Base-by-base conservation (phyloP, 2,329 filamentous ascomycete species). In the Thelonectria olida region DNA sequence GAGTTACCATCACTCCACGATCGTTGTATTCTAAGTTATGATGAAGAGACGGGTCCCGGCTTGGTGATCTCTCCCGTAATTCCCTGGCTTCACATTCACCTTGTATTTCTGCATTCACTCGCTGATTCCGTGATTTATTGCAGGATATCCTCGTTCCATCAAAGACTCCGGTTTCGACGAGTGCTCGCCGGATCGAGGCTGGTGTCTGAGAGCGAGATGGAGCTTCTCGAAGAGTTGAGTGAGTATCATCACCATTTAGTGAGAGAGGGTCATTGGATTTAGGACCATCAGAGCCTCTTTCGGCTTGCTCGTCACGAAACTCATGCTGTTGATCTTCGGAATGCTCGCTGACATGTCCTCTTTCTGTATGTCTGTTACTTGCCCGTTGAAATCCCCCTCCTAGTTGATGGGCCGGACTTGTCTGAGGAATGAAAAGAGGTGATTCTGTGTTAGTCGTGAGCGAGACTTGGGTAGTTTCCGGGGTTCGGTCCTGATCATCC, bases 91-190 rank as follows among this genome's bases (percentile, higher is more conserved):
- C 13, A 19, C 5, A 5, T 13, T 17, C 5, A 7, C 22, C 27
- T n/a, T 51, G 49, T 2, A 10, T 2, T 36, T 31, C 8, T 45
- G 51, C 51, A 20, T 27, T n/a, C 19, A 19, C 3, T n/a, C 23
- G 12, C 7, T 42, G 7, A 17, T 19, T n/a, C 5, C 15, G 22
- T 10, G 31, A n/a, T 22, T 38, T 13, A 2, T 25, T 15, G 7
- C n/a, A 17, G 5, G 58, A 10, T 10, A 65, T 49, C 5, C 42
- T 39, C 15, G 61, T 71, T 8, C 52, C 67, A 28, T 65, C 44
- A 23, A 65, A 70, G 4, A 72, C 48, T n/a, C 67, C 58, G 23
- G 68, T 69, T 15, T 63, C 15, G 17, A 69, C 38, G 15, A 72
- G 61, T 9, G 51, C 65, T 34, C 56, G 49, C 7, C 47, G 41